These are phyloP conservation scores for Cyberlindnera japonica DNA, from an alignment of 805 yeast genomes.

Conservation along the genomic window DNA sequence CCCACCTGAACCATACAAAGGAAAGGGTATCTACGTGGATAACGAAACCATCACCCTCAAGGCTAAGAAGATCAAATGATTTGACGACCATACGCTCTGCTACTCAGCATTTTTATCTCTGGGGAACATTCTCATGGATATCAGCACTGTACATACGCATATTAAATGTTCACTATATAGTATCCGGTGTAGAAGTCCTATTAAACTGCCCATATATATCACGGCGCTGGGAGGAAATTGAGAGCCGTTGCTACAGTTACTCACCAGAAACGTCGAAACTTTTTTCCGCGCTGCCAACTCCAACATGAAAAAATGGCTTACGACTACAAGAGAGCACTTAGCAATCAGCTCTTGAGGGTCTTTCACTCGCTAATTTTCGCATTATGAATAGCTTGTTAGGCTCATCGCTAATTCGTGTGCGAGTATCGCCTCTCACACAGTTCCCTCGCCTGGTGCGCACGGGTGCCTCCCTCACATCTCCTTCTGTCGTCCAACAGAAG, in stretches of 20 bases:
- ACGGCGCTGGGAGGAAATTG: too few relatives aligned
- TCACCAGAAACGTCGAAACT: not conserved
- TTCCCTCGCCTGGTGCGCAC: slow-evolving; percentile 30
- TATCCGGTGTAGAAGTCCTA: too few relatives aligned
- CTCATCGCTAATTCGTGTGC: slow-evolving; percentile 13
- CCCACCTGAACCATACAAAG: slow-evolving; percentile 98
- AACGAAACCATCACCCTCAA: slow-evolving; percentile 88
- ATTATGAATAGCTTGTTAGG: slow-evolving; percentile 17
- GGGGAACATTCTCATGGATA: too few relatives aligned
- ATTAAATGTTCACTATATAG: not conserved
- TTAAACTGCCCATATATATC: too few relatives aligned
- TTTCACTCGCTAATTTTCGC: not conserved
- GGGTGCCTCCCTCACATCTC: slow-evolving; percentile 35
- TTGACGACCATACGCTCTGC: not conserved
- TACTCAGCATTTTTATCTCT: too few relatives aligned
- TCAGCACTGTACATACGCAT: slow-evolving; percentile 6
- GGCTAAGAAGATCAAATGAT: slow-evolving; percentile 87
- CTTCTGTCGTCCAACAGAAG: slow-evolving; percentile 29
- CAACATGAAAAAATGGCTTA: slow-evolving; percentile 3
- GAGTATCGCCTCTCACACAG: slow-evolving; percentile 11
- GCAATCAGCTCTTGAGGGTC: too few relatives aligned
- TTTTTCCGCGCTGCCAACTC: not conserved
- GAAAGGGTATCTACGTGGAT: slow-evolving; percentile 93
- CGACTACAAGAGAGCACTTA: too few relatives aligned
- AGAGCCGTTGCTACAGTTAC: too few relatives aligned